Conservation (phyloP, 345 rosid species). For the Brassica nigra region DNA sequence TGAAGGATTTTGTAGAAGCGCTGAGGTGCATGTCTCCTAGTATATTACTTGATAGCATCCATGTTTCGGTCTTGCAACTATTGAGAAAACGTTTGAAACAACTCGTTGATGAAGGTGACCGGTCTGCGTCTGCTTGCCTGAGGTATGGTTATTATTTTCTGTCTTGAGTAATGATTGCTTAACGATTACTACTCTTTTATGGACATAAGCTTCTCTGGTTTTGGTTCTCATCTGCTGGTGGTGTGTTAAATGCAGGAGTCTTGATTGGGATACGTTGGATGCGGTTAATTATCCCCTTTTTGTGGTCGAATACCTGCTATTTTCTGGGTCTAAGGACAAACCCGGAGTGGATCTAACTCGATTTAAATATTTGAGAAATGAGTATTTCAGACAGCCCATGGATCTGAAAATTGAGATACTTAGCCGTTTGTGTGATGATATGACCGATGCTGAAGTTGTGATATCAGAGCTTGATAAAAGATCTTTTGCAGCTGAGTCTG, state of each 20-base stretch:
- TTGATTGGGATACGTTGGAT: constrained; percentile 84
- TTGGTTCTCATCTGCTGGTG: constrained; percentile 36
- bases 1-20: constrained; percentile 80
- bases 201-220: constrained; percentile 19
- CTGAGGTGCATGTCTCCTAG: constrained; percentile 56
- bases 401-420: constrained; percentile 73
- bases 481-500: constrained; percentile 65
- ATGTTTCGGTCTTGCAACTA: constrained; percentile 74
- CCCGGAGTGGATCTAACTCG: constrained; percentile 58
- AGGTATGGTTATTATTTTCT: constrained; percentile 52
- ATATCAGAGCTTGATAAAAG: constrained; percentile 75
- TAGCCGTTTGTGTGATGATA: constrained; percentile 71
- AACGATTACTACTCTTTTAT: constrained; percentile 5
- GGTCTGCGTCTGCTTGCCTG: constrained; percentile 81
- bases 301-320: constrained; percentile 72
- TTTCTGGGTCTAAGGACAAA: constrained; percentile 58
- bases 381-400: constrained; percentile 71
- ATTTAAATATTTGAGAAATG: constrained; percentile 58
- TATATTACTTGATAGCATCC: constrained; percentile 76
- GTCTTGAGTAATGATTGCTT: background rate
- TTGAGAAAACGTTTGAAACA: constrained; percentile 74
- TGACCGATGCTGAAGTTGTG: constrained; percentile 74
- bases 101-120: constrained; percentile 73
- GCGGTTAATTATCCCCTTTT: constrained; percentile 83
- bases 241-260: constrained; percentile 70